Base-by-base conservation (phyloP, 257 asterid species). In the Solanum lycopersicoides region DNA sequence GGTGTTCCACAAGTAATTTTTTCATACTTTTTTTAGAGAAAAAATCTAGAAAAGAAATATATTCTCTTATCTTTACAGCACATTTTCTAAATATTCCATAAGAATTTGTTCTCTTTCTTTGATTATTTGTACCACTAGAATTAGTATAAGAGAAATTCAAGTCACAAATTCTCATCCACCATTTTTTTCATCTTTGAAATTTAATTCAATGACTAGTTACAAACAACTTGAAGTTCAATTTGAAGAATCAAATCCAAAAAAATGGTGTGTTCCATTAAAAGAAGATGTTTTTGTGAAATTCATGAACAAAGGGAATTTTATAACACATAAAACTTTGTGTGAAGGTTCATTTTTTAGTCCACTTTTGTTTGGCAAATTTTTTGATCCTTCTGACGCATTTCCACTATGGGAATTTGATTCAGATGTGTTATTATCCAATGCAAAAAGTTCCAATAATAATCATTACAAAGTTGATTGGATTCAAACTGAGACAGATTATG, bases 361-460 rank as follows among this genome's bases (percentile, higher is more conserved):
- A 13, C 50, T 91, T 21, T 69, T 96, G 90, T 95, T 96, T 50
- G 99, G 98, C 3, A 95, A 96, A 87, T 96, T 93, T 94, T 96
- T 96, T 86, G 98, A 96, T 91, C 99, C 98, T 0, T 93, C 98
- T 15, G 99, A 96, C 84, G 99, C 98, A 7, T 96, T 96, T 60
- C 99, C 98, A 0, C 75, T 96, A 0, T 96, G 98, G 99, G 99
- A 96, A 86, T 96, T 95, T 35, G 95, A 96, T 8, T 87, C 96
- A 0, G 92, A 90, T 35, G 91, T 87, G 41, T 82, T 96, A 89
- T 83, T 95, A 87, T 88, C 92, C 11, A 90, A 63, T 66, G 75
- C 86, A 7, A 39, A 83, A 15, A 60, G 72, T 88, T 86, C 93
- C 13, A 84, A 74, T 72, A 72, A 34, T 74, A 37, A 88, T 45